A percentile compares a stretch with the other conserved stretches of the same genome.
Conservation (phyloP, 257 asterid species). For the Solanum raphanifolium region DNA sequence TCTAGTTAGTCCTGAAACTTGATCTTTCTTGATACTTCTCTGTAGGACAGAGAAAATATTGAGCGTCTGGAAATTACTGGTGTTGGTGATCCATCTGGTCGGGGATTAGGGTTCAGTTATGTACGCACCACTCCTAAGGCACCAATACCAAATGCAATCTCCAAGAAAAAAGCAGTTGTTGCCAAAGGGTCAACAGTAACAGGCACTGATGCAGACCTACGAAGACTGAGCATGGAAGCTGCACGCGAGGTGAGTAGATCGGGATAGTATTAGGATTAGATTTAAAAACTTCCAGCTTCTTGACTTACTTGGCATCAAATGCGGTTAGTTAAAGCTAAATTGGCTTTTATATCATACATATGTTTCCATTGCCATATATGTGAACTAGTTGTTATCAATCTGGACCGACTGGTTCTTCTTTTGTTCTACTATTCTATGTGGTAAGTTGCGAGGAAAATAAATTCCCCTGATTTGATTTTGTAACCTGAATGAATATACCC, state of each 20-base stretch:
- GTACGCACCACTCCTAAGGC: slow-evolving; percentile 87
- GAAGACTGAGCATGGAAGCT: slow-evolving; percentile 99
- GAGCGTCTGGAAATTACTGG: slow-evolving; percentile 98
- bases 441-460: background rate
- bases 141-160: slow-evolving; percentile 60
- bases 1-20: background rate
- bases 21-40: slow-evolving; percentile 4
- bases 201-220: slow-evolving; percentile 98
- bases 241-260: slow-evolving; percentile 77
- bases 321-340: background rate
- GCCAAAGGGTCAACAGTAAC: slow-evolving; percentile 94
- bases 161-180: slow-evolving; percentile 75
- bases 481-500: background rate
- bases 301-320: background rate
- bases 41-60: slow-evolving; percentile 83
- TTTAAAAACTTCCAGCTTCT: background rate
- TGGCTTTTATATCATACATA: background rate
- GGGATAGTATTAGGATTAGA: background rate
- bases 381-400: background rate
- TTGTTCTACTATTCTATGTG: background rate
- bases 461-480: background rate
- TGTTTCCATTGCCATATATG: background rate
- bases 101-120: slow-evolving; percentile 98
- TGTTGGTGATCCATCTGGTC: slow-evolving; percentile 98
- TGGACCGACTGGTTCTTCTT: background rate